Base-by-base conservation (phyloP, 371 early-diverging fungal genomes). In the Syncephalastrum contaminatum region DNA sequence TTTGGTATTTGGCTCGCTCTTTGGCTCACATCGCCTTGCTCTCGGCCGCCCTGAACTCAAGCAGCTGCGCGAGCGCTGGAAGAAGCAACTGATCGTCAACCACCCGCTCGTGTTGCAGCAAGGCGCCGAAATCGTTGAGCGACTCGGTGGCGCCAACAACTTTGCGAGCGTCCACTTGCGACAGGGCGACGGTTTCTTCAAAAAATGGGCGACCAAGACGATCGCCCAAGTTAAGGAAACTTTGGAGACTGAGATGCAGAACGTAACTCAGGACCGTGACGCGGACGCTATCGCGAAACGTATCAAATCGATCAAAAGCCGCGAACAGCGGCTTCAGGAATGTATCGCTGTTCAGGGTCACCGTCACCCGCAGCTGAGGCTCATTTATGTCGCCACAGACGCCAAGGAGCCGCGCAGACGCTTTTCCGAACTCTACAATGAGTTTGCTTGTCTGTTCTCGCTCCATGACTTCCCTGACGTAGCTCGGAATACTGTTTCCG, bases 381-480 rank as follows among this genome's bases (percentile, higher is more conserved):
- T 69, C 36, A 53, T 73, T n/a, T 78, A 73, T 53, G 64, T 78
- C 58, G 67, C 79, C 7, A 78, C 75, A 0, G 79, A 78, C 53
- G 64, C 72, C 8, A 51, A 50, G 19, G 24, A 60, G 7, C 75
- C 75, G 3, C 69, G 65, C 3, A 16, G 58, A 10, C 36, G 48
- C 7, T 59, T 66, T 43, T 13, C 53, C 18, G 48, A 58, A 20
- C 60, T 67, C 14, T 59, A 70, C 45, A 54, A 66, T 13, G 66
- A 67, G 18, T 75, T 66, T 56, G 67, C 62, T 4, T 78, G 79
- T 44, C 61, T 71, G 4, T 70, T 78, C 51, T 70, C 73, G 15
- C 56, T 78, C 2, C 56, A 68, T 5, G 75, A 78, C 43, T 75
- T 78, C 30, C 49, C 51, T 1, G 65, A 66, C 15, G 43, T 60